Conservation (phyloP, 2,329 filamentous ascomycete species). For the Penicillium palitans region DNA sequence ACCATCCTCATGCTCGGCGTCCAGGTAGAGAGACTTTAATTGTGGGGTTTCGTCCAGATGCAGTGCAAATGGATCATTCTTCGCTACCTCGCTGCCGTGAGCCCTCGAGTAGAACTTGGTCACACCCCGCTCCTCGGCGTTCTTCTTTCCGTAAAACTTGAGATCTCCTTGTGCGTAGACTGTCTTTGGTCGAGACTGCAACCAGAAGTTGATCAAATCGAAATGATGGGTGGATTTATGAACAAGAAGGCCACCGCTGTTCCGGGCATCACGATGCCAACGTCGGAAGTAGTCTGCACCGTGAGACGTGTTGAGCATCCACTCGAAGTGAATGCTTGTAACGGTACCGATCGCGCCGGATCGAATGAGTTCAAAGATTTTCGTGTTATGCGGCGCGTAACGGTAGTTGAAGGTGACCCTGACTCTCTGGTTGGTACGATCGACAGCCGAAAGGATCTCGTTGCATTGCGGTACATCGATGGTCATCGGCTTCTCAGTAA, state of each 20-base stretch:
- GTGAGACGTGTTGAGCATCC: conserved; percentile 63
- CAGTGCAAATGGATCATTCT: conserved; percentile 59
- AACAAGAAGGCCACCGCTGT: conserved; percentile 60
- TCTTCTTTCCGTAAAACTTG: conserved; percentile 62
- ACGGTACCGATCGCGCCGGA: conserved; percentile 59
- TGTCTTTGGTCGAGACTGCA: conserved; percentile 55
- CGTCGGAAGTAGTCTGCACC: conserved; percentile 64
- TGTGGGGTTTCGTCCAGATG: conserved; percentile 55
- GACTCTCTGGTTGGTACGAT: conserved; percentile 51
- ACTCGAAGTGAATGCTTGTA: conserved; percentile 62
- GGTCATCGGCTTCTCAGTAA: conserved; percentile 68
- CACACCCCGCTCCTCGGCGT: conserved; percentile 58
- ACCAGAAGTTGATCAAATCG: conserved; percentile 65
- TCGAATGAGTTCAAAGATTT: conserved; percentile 55
- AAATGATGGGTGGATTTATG: conserved; percentile 67
- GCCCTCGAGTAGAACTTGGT: conserved; percentile 54
- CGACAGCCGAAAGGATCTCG: conserved; percentile 57
- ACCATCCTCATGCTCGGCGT: conserved; percentile 63
- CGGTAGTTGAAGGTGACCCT: conserved; percentile 66
- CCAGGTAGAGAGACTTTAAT: conserved; percentile 60
- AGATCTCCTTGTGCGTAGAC: conserved; percentile 61
- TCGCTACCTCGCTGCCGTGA: conserved; percentile 53
- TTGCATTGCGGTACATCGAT: conserved; percentile 58
- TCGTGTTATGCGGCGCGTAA: conserved; percentile 66
- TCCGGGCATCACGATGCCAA: conserved; percentile 63